Conservation (phyloP, 164 flowering plant genomes). For the Litsea cubeba region DNA sequence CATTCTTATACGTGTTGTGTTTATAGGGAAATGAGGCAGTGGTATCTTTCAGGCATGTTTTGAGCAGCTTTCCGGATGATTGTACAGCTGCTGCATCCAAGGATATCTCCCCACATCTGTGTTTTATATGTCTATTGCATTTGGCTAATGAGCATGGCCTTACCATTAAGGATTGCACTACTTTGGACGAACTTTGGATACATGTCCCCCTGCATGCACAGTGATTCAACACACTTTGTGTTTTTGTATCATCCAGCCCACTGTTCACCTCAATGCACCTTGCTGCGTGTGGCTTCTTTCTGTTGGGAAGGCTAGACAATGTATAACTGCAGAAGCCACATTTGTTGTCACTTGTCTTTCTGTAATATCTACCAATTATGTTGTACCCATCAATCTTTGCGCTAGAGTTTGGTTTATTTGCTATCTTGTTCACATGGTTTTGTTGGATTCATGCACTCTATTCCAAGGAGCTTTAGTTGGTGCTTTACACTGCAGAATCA, state of each 20-base stretch:
- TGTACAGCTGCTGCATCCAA: constrained; percentile 40
- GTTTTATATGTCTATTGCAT: constrained; percentile 80
- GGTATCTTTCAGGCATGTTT: constrained; percentile 35
- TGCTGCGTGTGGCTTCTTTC: not conserved
- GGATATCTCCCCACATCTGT: constrained; percentile 69
- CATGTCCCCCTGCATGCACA: constrained; percentile 23
- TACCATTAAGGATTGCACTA: constrained; percentile 37
- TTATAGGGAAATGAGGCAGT: constrained; percentile 19
- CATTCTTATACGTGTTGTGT: not conserved
- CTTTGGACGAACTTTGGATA: constrained; percentile 60
- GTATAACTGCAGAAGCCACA: too few relatives aligned
- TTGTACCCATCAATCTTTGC: too few relatives aligned
- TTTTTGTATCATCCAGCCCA: not conserved
- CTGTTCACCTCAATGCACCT: not conserved
- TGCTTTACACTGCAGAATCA: too few relatives aligned
- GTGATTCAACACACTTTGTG: not conserved
- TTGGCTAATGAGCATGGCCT: constrained; percentile 78
- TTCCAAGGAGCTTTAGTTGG: too few relatives aligned
- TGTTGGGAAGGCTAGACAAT: not conserved
- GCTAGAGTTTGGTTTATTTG: too few relatives aligned
- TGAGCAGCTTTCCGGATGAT: constrained; percentile 41
- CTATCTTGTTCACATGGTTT: too few relatives aligned
- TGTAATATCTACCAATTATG: too few relatives aligned
- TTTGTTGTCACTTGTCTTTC: too few relatives aligned
- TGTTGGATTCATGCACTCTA: too few relatives aligned